Conservation (phyloP, 2,329 filamentous ascomycete species). For the Ophiostoma triangulosporum region DNA sequence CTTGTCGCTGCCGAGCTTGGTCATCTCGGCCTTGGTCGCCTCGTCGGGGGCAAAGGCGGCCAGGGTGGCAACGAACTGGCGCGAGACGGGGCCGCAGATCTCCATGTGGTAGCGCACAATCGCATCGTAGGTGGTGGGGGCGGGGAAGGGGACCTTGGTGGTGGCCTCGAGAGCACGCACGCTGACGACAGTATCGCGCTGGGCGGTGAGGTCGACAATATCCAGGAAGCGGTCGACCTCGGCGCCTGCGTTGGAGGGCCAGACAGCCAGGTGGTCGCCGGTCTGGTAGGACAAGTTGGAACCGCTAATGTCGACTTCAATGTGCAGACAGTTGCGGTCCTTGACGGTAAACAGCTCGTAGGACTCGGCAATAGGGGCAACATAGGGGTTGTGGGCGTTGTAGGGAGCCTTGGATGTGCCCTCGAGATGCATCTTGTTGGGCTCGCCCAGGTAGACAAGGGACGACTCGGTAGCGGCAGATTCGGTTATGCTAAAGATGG, state of each 20-base stretch:
- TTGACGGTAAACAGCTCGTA: conserved; percentile 78
- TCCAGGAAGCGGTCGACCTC: conserved; percentile 85
- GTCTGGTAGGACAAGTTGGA: conserved; percentile 91
- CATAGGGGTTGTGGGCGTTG: conserved; percentile 94
- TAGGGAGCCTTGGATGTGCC: conserved; percentile 73
- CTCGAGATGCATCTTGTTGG: conserved; percentile 90
- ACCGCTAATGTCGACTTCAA: conserved; percentile 83
- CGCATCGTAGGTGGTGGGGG: conserved; percentile 90
- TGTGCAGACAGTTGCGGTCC: conserved; percentile 87
- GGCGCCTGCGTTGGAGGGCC: conserved; percentile 87
- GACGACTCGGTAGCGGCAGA: conserved; percentile 59
- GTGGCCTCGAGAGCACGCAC: conserved; percentile 90
- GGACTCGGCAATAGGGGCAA: conserved; percentile 87
- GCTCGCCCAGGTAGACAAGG: conserved; percentile 87
- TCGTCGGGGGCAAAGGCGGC: conserved; percentile 85
- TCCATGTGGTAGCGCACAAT: conserved; percentile 93
- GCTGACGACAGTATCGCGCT: conserved; percentile 69
- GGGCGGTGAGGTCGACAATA: conserved; percentile 60
- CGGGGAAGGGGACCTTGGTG: conserved; percentile 94
- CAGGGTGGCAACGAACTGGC: conserved; percentile 81
- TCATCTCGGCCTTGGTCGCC: conserved; percentile 70
- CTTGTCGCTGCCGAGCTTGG: conserved; percentile 80
- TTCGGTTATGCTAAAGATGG: conserved; percentile 72
- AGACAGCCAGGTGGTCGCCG: conserved; percentile 91
- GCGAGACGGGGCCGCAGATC: conserved; percentile 86